These are phyloP conservation scores for Cercospora berteroae DNA, from an alignment of 2,329 filamentous ascomycete genomes.

Conservation along the genomic window DNA sequence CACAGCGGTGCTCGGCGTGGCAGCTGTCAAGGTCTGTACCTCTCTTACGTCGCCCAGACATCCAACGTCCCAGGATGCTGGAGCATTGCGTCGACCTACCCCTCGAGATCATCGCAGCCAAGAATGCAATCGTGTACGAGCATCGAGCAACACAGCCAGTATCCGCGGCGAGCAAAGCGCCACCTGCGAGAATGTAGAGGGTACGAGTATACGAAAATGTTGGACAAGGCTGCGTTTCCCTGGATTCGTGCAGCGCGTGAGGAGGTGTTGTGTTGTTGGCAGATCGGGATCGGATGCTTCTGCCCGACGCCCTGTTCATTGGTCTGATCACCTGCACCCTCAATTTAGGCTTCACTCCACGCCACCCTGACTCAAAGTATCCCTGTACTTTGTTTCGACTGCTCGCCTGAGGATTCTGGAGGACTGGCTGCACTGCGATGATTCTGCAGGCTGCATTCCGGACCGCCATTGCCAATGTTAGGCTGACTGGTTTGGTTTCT, in stretches of 20 bases:
- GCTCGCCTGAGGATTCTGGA: neutral
- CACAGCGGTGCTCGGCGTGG: neutral
- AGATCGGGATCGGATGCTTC: neutral
- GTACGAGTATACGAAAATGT: neutral
- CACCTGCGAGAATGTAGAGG: neutral
- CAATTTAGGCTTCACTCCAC: neutral
- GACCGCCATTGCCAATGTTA: neutral
- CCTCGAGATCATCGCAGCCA: neutral
- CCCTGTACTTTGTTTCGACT: neutral
- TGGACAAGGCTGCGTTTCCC: neutral
- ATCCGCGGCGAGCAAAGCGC: neutral
- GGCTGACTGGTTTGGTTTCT: neutral
- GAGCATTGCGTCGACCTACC: neutral
- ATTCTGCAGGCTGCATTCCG: neutral
- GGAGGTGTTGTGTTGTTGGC: neutral
- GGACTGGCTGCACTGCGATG: neutral
- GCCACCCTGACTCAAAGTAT: neutral
- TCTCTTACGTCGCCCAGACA: neutral
- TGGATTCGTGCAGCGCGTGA: neutral
- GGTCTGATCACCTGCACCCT: neutral
- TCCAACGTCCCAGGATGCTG: neutral
- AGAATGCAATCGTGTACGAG: neutral
- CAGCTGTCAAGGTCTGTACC: neutral
- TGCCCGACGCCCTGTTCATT: neutral
- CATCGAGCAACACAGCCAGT: neutral